These are phyloP conservation scores for Verticillium nonalfalfae DNA, from an alignment of 2,329 filamentous ascomycete species.

Conservation along the genomic window DNA sequence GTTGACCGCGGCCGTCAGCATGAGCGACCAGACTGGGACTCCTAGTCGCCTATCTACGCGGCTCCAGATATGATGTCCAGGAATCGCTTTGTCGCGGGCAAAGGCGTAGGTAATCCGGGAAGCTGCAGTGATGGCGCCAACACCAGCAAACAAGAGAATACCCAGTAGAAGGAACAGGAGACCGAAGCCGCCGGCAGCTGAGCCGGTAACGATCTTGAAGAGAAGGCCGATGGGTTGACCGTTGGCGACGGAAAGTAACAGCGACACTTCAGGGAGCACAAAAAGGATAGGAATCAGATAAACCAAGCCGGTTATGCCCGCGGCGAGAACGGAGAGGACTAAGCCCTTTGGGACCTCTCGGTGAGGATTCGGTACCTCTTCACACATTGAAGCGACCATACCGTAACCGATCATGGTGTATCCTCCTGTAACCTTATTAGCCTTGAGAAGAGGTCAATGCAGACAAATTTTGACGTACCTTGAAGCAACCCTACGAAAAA, in stretches of 20 bases:
- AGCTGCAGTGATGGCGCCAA: conserved; percentile 68
- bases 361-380: conserved; percentile 64
- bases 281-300: conserved; percentile 73
- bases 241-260: conserved; percentile 60
- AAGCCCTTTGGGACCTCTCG: conserved; percentile 67
- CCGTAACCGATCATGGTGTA: conserved; percentile 61
- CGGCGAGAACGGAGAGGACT: conserved; percentile 61
- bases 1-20: conserved; percentile 62
- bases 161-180: conserved; percentile 70
- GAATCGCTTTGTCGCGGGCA: conserved; percentile 68
- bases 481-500: conserved; percentile 68
- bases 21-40: conserved; percentile 64
- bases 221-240: conserved; percentile 70
- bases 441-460: neutral
- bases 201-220: conserved; percentile 71
- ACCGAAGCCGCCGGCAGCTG: conserved; percentile 65
- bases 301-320: conserved; percentile 57
- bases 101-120: conserved; percentile 72
- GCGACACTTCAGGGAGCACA: conserved; percentile 61
- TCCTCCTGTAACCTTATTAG: conserved; percentile 32
- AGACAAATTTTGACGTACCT: neutral
- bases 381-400: conserved; percentile 67
- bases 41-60: conserved; percentile 58
- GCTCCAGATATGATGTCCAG: conserved; percentile 60
- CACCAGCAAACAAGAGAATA: conserved; percentile 70